Base-by-base conservation (phyloP, 2,329 filamentous ascomycete genomes). In the Aureobasidium namibiae region DNA sequence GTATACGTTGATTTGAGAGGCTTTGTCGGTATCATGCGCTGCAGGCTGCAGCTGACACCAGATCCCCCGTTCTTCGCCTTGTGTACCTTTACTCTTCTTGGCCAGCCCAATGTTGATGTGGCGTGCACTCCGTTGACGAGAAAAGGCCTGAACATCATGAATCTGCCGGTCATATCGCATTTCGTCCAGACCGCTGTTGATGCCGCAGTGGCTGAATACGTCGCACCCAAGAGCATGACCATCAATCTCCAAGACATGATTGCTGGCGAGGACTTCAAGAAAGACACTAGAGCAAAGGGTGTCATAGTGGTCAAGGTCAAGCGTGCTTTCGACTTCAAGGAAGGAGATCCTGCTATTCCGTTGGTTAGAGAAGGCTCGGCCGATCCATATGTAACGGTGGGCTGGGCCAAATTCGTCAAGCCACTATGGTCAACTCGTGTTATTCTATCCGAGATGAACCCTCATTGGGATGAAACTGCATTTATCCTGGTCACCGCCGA, bases 11-110 rank as follows among this genome's bases (percentile, higher is more conserved):
- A 91, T 65, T 74, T 91, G 1, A 80, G 82, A 54, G 88, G 87
- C 1, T 78, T 90, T 14, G 79, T 91, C n/a, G 86, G 87, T 18
- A 87, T 83, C 1, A 77, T 88, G 73, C 80, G 88, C 4, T 66
- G 89, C 59, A 81, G 88, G 26, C 76, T 91, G 11, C 88, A 91
- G 67, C 78, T 90, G 1, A 87, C 84, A 1, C 87, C 88, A 0
- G 87, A 91, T 65, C 87, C 88, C 0, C 88, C 88, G 0, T 90
- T 91, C 73, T 85, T 90, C 71, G 82, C 83, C n/a, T 76, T 90
- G 4, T 88, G 85, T 67, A 90, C 87, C 0, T 67, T 90, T 61
- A 88, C 87, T 0, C 87, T 90, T 62, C 80, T 90, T 11, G 88
- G 88, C 2, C 87, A 90, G 67, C 88, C 88, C 0, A 86, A 86